These are phyloP conservation scores for Penicillium robsamsonii DNA, from an alignment of 495 filamentous ascomycete genomes.

Conservation along the genomic window DNA sequence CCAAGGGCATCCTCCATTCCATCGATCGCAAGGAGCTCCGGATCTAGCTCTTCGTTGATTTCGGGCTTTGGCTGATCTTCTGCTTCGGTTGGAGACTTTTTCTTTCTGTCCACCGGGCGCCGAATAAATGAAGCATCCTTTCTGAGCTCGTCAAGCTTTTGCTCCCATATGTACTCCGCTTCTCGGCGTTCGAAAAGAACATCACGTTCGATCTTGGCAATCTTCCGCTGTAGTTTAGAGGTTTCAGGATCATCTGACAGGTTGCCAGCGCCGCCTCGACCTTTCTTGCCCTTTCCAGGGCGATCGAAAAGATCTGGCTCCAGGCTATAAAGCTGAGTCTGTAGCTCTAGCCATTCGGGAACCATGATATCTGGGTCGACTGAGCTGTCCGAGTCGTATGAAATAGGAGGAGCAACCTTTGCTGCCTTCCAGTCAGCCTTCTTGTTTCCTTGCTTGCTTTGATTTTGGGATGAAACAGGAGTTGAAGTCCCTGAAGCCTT, in stretches of 20 bases:
- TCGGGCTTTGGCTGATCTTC: slow-evolving; percentile 47
- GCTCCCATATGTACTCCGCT: slow-evolving; percentile 72
- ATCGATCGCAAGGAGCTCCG: slow-evolving; percentile 48
- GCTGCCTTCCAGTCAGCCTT: slow-evolving; percentile 30
- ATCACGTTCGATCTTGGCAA: slow-evolving; percentile 77
- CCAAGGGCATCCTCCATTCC: slow-evolving; percentile 59
- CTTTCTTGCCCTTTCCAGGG: slow-evolving; percentile 45
- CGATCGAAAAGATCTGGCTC: slow-evolving; percentile 58
- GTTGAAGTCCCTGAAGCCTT: slow-evolving; percentile 36
- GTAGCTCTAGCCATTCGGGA: slow-evolving; percentile 69
- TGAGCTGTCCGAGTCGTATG: slow-evolving; percentile 53
- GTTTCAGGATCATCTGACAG: slow-evolving; percentile 47
- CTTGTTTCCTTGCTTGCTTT: slow-evolving; percentile 28
- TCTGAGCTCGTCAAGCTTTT: slow-evolving; percentile 63
- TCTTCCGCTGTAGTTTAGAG: slow-evolving; percentile 63
- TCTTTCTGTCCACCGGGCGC: slow-evolving; percentile 31
- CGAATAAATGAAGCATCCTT: slow-evolving; percentile 49
- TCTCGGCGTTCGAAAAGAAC: slow-evolving; percentile 77
- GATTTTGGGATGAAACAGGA: slow-evolving; percentile 25
- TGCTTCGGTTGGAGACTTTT: slow-evolving; percentile 18
- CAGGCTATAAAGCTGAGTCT: slow-evolving; percentile 68
- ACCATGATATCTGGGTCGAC: slow-evolving; percentile 71
- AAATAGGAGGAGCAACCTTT: slow-evolving; percentile 22
- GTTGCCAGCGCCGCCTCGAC: slow-evolving; percentile 25
- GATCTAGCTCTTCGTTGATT: slow-evolving; percentile 21